Conservation (phyloP, 768 basidiomycete species). For the Leccinum pellstonianum region DNA sequence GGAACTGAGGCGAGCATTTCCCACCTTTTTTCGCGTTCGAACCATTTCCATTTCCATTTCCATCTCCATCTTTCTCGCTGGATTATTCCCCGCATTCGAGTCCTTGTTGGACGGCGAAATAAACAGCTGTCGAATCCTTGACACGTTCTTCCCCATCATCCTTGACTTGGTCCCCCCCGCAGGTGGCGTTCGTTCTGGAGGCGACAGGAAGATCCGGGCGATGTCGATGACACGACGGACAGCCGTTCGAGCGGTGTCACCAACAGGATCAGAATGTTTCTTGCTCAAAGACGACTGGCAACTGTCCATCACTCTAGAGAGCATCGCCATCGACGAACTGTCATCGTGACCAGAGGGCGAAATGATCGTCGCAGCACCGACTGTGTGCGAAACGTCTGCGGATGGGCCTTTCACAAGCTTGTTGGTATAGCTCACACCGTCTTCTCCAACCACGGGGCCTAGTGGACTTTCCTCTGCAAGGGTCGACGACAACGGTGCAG, state of each 20-base stretch:
- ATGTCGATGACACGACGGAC: background rate
- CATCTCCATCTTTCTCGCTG: constrained; percentile 6
- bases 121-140: constrained; percentile 3
- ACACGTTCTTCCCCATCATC: background rate
- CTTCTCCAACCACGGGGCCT: too few species aligned
- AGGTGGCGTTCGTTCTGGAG: background rate
- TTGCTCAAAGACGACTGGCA: background rate
- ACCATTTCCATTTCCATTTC: constrained; percentile 13
- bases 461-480: too few species aligned
- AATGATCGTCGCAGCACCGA: background rate
- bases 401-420: too few species aligned
- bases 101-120: constrained; percentile 5
- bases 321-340: background rate
- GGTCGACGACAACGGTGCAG: too few species aligned
- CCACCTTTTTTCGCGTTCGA: constrained; percentile 6
- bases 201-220: background rate
- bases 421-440: too few species aligned
- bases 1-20: background rate
- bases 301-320: background rate
- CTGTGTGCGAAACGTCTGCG: background rate
- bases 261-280: background rate
- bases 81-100: background rate
- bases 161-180: background rate
- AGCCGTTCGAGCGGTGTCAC: background rate
- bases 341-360: background rate